Evolutionary conservation across 805 yeast species (phyloP).

Genomic region (Torulaspora franciscae): DNA sequence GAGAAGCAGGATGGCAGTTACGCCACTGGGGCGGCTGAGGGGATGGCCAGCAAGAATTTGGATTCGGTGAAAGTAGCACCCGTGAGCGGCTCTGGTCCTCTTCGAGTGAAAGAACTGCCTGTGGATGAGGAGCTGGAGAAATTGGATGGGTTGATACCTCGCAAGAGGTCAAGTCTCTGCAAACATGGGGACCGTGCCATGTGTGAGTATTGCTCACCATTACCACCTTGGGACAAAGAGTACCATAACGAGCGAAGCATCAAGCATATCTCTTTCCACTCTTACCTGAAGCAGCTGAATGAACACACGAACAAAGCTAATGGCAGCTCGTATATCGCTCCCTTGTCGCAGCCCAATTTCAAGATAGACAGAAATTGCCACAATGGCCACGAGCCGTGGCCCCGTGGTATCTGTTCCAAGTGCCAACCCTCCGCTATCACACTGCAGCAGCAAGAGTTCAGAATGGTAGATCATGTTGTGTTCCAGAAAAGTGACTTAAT

Average conservation of each 20-base stretch:
- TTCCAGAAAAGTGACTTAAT: constrained; percentile 69
- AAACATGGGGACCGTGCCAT: constrained; percentile 89
- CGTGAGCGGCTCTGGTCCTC: constrained; percentile 7
- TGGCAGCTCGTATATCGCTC: constrained; percentile 70
- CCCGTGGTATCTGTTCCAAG: constrained; percentile 88
- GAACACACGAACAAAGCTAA: constrained; percentile 54
- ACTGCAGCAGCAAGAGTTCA: constrained; percentile 77
- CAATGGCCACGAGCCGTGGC: constrained; percentile 90
- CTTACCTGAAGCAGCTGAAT: constrained; percentile 69
- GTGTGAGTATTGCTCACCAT: constrained; percentile 96
- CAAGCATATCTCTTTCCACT: constrained; percentile 85
- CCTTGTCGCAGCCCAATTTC: constrained; percentile 67
- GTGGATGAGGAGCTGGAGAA: constrained; percentile 65
- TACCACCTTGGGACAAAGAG: constrained; percentile 88
- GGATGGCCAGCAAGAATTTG: not conserved
- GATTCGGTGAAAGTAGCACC: constrained; percentile 14
- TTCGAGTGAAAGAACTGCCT: constrained; percentile 47
- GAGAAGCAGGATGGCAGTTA: constrained; percentile 9
- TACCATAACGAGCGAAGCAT: constrained; percentile 71
- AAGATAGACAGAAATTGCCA: constrained; percentile 58
- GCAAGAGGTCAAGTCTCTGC: constrained; percentile 62
- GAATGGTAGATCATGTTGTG: constrained; percentile 98
- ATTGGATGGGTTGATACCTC: constrained; percentile 64
- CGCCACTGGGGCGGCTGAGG: not conserved
- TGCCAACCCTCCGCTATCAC: constrained; percentile 97